Evolutionary conservation across 2,329 filamentous ascomycete species (phyloP).

Genomic region (Dendryphion nanum): DNA sequence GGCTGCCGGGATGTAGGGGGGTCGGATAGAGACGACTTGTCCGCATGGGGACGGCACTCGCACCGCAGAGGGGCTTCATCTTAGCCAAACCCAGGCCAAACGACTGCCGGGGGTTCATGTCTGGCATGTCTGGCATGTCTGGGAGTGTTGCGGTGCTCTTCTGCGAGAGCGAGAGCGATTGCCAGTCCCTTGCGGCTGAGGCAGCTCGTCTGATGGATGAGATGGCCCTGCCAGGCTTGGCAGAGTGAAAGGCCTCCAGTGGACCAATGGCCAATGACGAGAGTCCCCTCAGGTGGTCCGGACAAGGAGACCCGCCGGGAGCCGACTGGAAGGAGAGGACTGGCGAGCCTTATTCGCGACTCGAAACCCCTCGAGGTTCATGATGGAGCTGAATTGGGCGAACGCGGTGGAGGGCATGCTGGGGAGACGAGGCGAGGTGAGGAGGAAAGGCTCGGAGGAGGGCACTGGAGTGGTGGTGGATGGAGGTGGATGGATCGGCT

Average conservation of each 20-base stretch:
- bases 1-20: slow-evolving; percentile 31
- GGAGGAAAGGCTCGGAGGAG: slow-evolving; percentile 7
- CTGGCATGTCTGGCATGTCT: no score
- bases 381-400: slow-evolving; percentile 20
- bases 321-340: slow-evolving; percentile 9
- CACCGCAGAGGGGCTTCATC: slow-evolving; percentile 9
- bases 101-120: not conserved
- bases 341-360: slow-evolving; percentile 20
- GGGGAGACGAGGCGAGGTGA: slow-evolving; percentile 8
- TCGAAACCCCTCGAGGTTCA: slow-evolving; percentile 15
- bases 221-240: slow-evolving; percentile 11
- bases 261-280: not conserved
- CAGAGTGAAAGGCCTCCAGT: slow-evolving; percentile 19
- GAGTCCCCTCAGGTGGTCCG: no score
- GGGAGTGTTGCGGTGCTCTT: no score
- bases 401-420: not conserved
- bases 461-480: slow-evolving; percentile 6
- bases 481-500: slow-evolving; percentile 4
- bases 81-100: not conserved
- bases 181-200: slow-evolving; percentile 31
- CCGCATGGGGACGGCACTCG: slow-evolving; percentile 4
- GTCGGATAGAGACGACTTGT: slow-evolving; percentile 15
- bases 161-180: slow-evolving; percentile 15
- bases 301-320: no score
- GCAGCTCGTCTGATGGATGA: slow-evolving; percentile 20